Evolutionary conservation across 202 grass and related monocot genomes (phyloP).

Genomic region (Elaeis oleifera): DNA sequence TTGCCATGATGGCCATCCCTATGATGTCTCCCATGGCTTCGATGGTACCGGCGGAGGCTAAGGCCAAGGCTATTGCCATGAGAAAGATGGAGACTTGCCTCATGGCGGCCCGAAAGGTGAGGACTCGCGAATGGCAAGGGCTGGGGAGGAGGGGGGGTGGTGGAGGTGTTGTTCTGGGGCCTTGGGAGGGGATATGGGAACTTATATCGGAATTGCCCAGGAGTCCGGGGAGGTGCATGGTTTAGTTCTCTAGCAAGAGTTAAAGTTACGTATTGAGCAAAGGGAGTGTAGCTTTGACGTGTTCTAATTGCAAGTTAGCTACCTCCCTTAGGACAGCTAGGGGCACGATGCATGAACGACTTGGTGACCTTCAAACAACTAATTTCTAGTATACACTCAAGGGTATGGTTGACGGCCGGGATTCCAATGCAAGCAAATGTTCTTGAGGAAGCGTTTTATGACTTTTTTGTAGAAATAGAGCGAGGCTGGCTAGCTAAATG

Average conservation of each 20-base stretch:
- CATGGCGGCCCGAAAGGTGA: neutral
- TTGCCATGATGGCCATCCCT: too few relatives aligned
- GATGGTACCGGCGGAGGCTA: neutral
- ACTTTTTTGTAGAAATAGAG: too few relatives aligned
- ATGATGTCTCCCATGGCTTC: neutral
- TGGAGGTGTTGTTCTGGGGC: neutral
- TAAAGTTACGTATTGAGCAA: neutral
- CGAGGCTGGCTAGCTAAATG: too few relatives aligned
- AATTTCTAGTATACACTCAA: too few relatives aligned
- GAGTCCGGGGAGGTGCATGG: neutral
- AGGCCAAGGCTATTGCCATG: slow-evolving; percentile 1
- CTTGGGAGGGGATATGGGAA: too few relatives aligned
- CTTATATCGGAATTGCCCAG: neutral
- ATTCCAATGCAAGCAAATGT: too few relatives aligned
- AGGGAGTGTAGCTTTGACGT: neutral
- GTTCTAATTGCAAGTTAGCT: neutral
- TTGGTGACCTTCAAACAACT: neutral
- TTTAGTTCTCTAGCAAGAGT: neutral
- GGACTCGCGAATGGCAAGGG: too few relatives aligned
- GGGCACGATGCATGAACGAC: neutral
- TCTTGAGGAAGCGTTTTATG: too few relatives aligned
- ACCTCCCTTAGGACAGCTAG: too few relatives aligned
- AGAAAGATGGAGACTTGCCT: slow-evolving; percentile 4
- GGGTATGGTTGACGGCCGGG: too few relatives aligned
- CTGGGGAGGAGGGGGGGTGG: neutral